Base-by-base conservation (phyloP, 2,329 filamentous ascomycete genomes). In the Botrytis aclada region DNA sequence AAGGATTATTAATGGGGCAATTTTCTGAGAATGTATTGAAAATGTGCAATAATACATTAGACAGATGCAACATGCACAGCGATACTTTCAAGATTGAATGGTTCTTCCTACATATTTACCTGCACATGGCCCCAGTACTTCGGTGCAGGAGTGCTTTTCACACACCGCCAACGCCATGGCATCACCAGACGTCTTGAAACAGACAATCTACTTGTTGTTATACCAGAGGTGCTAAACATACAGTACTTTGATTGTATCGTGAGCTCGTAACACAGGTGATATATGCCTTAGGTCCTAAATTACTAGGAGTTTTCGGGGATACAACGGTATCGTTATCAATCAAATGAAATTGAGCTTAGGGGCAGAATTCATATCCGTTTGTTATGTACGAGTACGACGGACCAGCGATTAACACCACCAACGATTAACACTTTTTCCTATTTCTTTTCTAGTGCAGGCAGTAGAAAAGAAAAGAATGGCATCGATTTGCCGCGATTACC, bases 301-400 rank as follows among this genome's bases (percentile, higher is more conserved):
- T 12, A 29, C 64, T 29, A 47, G 32, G 47, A 51, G 4, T 67
- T 67, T 67, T 67, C 65, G 65, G 65, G 14, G 47, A 41, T 67
- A 67, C 9, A 67, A 67, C 22, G 65, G 45, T 37, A 41, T 67
- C 65, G 65, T 67, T 67, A 56, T 67, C 34, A 41, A 56, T 67
- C 65, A 56, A 41, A n/a, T 41, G n/a, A 54, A 56, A 25, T 41
- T 56, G 47, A 56, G 47, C 39, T 67, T 39, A 29, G 32, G 45
- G 45, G 32, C 25, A 39, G 20, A 37, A 22, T 51, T 37, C 14
- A 51, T 66, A 37, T 37, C 12, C 32, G 32, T n/a, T n/a, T 51
- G 34, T 10, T 14, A n/a, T 25, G 29, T 32, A 6, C 60, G 60
- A 37, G 60, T 41, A 41, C 60, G 37, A 63, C 16, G 61, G 39